Conservation (phyloP, 2,329 filamentous ascomycete species). For the Aspergillus caelatus region DNA sequence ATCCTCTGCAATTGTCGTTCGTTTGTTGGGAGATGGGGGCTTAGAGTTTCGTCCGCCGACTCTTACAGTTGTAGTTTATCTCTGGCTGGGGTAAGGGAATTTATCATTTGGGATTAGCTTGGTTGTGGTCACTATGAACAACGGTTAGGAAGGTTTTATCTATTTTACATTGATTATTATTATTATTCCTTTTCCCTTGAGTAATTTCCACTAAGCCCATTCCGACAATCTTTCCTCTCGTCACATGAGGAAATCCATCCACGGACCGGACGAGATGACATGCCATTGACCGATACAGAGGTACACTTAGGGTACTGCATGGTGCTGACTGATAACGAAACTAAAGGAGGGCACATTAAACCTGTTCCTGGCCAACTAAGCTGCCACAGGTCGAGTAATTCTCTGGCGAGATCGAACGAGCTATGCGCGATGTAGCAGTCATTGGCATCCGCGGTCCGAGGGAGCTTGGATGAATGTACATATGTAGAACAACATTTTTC, state of each 20-base stretch:
- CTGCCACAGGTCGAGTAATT: background rate
- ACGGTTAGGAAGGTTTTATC: background rate
- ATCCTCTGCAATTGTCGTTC: background rate
- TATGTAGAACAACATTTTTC: constrained; percentile 1
- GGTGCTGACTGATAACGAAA: background rate
- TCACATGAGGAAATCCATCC: constrained; percentile 3
- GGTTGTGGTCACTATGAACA: background rate
- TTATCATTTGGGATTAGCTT: background rate
- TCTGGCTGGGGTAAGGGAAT: background rate
- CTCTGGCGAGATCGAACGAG: background rate
- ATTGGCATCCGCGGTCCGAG: background rate
- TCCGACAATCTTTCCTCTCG: background rate
- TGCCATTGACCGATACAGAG: background rate
- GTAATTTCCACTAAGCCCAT: background rate
- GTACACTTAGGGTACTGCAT: background rate
- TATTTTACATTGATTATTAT: background rate
- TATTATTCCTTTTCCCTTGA: background rate
- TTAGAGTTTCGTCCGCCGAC: background rate
- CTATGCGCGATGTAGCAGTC: background rate
- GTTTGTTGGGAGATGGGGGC: background rate
- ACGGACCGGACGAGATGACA: background rate
- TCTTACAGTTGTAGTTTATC: background rate
- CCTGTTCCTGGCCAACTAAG: background rate
- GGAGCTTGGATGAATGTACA: background rate
- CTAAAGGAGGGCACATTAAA: background rate